Evolutionary conservation across 1,284 basidiomycete species (phyloP).

Genomic region (Inonotus obliquus): DNA sequence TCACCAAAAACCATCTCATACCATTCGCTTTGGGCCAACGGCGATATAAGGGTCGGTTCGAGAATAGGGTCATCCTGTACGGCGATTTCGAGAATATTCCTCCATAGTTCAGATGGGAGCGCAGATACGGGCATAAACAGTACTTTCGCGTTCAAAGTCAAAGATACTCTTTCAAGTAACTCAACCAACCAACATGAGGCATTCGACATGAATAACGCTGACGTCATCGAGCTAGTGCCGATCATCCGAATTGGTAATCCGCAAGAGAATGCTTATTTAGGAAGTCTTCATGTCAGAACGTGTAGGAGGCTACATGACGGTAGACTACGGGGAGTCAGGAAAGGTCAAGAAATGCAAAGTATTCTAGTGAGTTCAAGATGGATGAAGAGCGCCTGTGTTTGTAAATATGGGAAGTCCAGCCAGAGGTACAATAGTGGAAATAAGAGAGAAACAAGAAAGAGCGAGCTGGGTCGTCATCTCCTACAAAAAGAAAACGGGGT

Average conservation of each 20-base stretch:
- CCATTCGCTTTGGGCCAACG: conserved; percentile 59
- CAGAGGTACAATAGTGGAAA: not conserved
- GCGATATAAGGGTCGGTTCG: conserved; percentile 40
- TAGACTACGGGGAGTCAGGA: not conserved
- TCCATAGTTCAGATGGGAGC: conserved; percentile 65
- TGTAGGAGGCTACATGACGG: not conserved
- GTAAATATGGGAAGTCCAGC: not conserved
- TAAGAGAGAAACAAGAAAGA: not conserved
- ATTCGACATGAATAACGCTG: not conserved
- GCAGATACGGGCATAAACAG: conserved; percentile 19
- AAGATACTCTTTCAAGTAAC: not conserved
- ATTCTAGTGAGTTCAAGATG: not conserved
- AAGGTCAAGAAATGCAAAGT: not conserved
- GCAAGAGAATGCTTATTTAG: not conserved
- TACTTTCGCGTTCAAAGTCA: not conserved
- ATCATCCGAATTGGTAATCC: not conserved
- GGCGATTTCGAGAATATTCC: conserved; percentile 61
- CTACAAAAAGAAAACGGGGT: not conserved
- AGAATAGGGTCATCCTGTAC: conserved; percentile 62
- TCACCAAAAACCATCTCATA: conserved; percentile 40
- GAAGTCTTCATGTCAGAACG: not conserved
- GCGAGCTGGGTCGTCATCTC: too few species aligned
- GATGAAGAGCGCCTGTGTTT: not conserved
- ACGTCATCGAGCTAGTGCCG: not conserved
- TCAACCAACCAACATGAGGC: not conserved